Base-by-base conservation (phyloP, 495 filamentous ascomycete species). In the Xylaria flabelliformis region DNA sequence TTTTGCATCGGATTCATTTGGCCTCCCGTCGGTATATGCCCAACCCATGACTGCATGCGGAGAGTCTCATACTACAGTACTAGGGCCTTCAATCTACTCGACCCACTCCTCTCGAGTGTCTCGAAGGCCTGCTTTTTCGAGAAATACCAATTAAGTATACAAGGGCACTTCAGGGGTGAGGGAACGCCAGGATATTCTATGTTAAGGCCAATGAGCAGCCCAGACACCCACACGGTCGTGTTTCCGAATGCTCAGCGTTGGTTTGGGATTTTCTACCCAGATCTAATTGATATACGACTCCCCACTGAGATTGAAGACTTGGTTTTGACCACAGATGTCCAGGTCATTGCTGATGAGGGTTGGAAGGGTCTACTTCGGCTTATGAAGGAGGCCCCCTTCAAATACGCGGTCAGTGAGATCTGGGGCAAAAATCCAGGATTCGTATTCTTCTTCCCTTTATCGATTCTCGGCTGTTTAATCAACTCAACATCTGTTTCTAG, bases 121-220 rank as follows among this genome's bases (percentile, higher is more conserved):
- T 17, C 2, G 19, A 50, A 21, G 19, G 46, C n/a, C 46, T 50
- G 46, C 46, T 50, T 4, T 50, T 50, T 50, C 2, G 19, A 8
- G 1, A 1, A 2, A 8, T n/a, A n/a, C 5, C 0, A 8, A 8
- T 0, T 19, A 21, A 1, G 19, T 17, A 48, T 0, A 46, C 2
- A 3, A 2, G 44, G 44, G 17, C 12, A 48, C 15, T n/a, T 48
- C 44, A 48, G 0, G 44, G 44, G 44, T 4, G 13, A 48, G 4
- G 44, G 13, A 48, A 19, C 5, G 44, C 44, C 44, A 5, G 13
- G 1, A 17, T n/a, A 46, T 3, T 17, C 12, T 46, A 46, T 4
- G 42, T 15, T 46, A 17, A 17, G 0, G 13, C 17, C 42, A 15
- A 15, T 12, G 42, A 3, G 0, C 4, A 0, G 15, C 13, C 13